A percentile compares a stretch with the other conserved stretches of the same genome.
These are phyloP conservation scores for Alternaria sp. DNA, from an alignment of 2,329 filamentous ascomycete genomes.

Conservation along the genomic window DNA sequence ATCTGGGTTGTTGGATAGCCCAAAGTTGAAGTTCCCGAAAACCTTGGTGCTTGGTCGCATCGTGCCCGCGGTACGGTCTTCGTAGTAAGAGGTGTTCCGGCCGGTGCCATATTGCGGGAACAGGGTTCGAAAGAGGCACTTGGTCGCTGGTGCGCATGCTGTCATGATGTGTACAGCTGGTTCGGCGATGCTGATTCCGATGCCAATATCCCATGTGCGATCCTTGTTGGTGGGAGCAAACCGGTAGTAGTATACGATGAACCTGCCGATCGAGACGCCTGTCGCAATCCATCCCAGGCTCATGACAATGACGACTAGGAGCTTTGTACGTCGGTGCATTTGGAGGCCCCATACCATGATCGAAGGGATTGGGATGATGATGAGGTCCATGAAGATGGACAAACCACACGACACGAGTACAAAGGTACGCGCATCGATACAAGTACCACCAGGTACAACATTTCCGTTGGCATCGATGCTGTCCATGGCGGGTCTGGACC, in stretches of 20 bases:
- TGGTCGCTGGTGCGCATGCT: conserved; percentile 61
- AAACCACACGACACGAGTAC: conserved; percentile 42
- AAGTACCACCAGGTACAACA: conserved; percentile 36
- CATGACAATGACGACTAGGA: conserved; percentile 41
- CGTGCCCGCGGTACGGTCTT: conserved; percentile 8
- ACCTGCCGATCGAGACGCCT: conserved; percentile 44
- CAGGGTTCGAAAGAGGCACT: conserved; percentile 52
- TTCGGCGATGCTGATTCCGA: conserved; percentile 50
- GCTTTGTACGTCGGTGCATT: conserved; percentile 49
- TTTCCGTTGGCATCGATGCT: conserved; percentile 34
- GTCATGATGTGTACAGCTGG: conserved; percentile 58
- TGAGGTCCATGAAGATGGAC: conserved; percentile 49
- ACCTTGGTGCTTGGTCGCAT: conserved; percentile 9
- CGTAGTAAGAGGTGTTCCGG: conserved; percentile 19
- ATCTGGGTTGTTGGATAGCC: conserved; percentile 4
- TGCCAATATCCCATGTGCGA: conserved; percentile 44
- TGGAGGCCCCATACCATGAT: conserved; percentile 54
- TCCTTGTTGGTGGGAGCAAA: conserved; percentile 43
- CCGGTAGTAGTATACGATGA: conserved; percentile 51
- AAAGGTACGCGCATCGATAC: conserved; percentile 44
- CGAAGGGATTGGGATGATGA: conserved; percentile 51
- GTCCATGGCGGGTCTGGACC: conserved; percentile 40
- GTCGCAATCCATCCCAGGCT: conserved; percentile 46
- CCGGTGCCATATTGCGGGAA: conserved; percentile 41
- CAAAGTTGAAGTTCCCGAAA: conserved; percentile 20